Evolutionary conservation across 805 yeast species (phyloP).

Genomic region (Starmera quercuum): DNA sequence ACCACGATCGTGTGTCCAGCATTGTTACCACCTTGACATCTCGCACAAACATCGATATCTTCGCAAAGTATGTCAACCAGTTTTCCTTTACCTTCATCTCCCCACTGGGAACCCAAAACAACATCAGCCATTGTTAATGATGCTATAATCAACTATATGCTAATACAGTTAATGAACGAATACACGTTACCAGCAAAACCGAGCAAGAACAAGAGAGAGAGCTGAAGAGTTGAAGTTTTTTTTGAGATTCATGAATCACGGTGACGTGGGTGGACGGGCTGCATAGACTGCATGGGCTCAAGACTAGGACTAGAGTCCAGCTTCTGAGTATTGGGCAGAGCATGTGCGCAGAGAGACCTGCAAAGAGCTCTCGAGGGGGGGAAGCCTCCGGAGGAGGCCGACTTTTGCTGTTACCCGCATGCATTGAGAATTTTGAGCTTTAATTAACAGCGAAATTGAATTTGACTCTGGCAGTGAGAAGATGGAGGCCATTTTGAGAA

Average conservation of each 20-base stretch:
- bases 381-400: no score
- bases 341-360: neutral
- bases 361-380: no score
- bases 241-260: no score
- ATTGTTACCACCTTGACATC: constrained; percentile 98
- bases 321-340: neutral
- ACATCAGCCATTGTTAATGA: constrained; percentile 48
- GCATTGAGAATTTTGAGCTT: no score
- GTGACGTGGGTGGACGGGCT: no score
- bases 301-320: neutral
- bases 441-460: no score
- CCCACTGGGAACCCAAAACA: constrained; percentile 99
- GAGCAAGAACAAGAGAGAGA: neutral
- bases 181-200: constrained; percentile 1
- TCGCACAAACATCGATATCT: constrained; percentile 90
- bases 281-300: no score
- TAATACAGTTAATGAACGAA: constrained; percentile 1
- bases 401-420: no score
- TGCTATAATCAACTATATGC: neutral
- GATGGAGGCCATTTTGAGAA: no score
- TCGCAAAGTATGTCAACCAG: constrained; percentile 93
- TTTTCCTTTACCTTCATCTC: constrained; percentile 99
- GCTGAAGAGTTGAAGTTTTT: neutral
- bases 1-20: constrained; percentile 99
- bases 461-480: no score